phyloP scores from a whole-genome alignment of 108 stramenopile genomes.

The Phaeodactylum tricornutum region DNA sequence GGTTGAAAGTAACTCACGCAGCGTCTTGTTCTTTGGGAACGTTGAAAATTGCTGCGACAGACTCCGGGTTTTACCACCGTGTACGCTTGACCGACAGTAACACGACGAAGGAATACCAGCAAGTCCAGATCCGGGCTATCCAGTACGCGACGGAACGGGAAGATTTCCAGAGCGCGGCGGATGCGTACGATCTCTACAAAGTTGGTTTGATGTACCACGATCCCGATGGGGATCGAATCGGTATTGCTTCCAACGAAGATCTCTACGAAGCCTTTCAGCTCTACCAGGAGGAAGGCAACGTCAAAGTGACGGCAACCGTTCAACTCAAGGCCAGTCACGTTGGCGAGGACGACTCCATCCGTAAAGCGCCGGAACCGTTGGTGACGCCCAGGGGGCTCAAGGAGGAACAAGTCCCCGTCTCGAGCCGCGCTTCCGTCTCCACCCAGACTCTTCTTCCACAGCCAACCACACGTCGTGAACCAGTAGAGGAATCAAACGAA shows the following conservation, averaged over 20 bases:
- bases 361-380: not conserved
- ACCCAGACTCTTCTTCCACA: not conserved
- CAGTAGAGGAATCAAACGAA: not conserved
- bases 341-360: not conserved
- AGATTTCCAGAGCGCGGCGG: no score
- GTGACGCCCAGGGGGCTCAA: constrained; percentile 3
- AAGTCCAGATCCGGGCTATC: no score
- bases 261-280: constrained; percentile 58
- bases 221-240: constrained; percentile 58
- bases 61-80: no score
- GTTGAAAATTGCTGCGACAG: no score
- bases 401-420: constrained; percentile 1
- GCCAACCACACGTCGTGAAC: not conserved
- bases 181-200: no score
- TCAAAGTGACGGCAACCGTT: constrained; percentile 39
- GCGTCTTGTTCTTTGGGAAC: no score
- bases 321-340: constrained; percentile 8
- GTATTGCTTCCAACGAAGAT: constrained; percentile 54
- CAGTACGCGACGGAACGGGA: no score
- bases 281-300: constrained; percentile 23
- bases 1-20: no score
- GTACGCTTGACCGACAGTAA: no score
- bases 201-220: constrained; percentile 51
- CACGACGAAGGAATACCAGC: no score
- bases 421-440: constrained; percentile 1